A percentile compares a stretch with the other conserved stretches of the same genome.
These are phyloP conservation scores for Camellia lanceoleosa DNA, from an alignment of 148 eudicot species.

Conservation along the genomic window DNA sequence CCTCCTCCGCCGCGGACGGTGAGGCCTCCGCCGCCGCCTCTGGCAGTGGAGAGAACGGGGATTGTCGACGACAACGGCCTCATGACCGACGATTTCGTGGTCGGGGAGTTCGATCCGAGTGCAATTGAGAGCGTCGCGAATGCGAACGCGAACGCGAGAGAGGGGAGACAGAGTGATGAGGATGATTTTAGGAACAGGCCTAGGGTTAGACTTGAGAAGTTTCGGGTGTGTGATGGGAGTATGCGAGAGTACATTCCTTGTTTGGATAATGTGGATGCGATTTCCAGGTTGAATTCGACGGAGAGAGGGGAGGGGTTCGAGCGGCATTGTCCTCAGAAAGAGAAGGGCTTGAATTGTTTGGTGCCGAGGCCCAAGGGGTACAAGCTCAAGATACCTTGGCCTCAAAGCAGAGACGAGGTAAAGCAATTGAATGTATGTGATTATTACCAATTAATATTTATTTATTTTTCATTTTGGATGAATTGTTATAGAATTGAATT, in stretches of 20 bases:
- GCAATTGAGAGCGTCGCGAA: constrained; percentile 23
- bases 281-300: constrained; percentile 36
- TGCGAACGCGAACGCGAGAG: constrained; percentile 8
- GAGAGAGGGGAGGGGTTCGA: constrained; percentile 50
- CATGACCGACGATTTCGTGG: constrained; percentile 50
- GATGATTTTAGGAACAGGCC: background rate
- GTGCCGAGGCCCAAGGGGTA: constrained; percentile 59
- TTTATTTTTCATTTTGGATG: background rate
- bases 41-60: constrained; percentile 50
- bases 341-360: constrained; percentile 51
- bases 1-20: constrained; percentile 19
- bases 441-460: background rate
- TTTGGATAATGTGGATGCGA: constrained; percentile 54
- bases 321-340: constrained; percentile 57
- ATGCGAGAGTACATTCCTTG: constrained; percentile 60
- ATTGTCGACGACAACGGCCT: constrained; percentile 56
- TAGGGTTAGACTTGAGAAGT: constrained; percentile 41
- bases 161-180: constrained; percentile 18
- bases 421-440: background rate
- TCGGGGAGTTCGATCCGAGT: constrained; percentile 43
- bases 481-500: background rate
- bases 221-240: constrained; percentile 42
- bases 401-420: constrained; percentile 67
- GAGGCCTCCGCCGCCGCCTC: constrained; percentile 27
- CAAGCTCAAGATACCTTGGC: constrained; percentile 52